phyloP scores from a whole-genome alignment of 116 monocot genomes.

The Zostera marina region DNA sequence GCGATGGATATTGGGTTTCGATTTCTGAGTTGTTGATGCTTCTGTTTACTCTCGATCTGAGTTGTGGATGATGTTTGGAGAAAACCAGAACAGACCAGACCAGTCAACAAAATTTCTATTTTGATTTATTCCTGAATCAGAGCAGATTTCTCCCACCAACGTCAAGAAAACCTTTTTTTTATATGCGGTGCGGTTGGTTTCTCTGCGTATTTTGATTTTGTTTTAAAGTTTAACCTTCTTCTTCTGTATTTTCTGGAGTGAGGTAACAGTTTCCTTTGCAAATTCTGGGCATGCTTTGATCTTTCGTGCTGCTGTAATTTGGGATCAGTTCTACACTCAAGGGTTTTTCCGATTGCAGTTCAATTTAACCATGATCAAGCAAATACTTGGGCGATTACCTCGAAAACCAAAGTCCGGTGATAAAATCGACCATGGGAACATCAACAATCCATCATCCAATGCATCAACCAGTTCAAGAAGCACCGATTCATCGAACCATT shows the following conservation, averaged over 20 bases:
- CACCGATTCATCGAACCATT: slow-evolving; percentile 9
- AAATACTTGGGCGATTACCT: slow-evolving; percentile 39
- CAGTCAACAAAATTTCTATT: too few relatives aligned
- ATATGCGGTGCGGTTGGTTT: too few relatives aligned
- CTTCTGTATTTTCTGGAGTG: not conserved
- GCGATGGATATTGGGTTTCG: not conserved
- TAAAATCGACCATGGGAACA: slow-evolving; percentile 8
- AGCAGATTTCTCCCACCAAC: too few relatives aligned
- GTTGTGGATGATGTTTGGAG: not conserved
- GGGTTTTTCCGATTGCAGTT: not conserved
- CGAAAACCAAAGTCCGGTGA: slow-evolving; percentile 35
- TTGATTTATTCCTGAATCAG: not conserved
- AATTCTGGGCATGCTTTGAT: not conserved
- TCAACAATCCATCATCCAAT: slow-evolving; percentile 2
- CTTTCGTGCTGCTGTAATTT: not conserved
- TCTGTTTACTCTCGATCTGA: not conserved
- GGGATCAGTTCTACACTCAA: not conserved
- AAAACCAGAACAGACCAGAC: not conserved
- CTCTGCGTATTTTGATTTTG: not conserved
- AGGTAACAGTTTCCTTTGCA: not conserved
- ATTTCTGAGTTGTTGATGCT: not conserved
- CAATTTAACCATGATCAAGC: slow-evolving; percentile 30
- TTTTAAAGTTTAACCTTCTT: too few relatives aligned
- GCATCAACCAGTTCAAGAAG: slow-evolving; percentile 17
- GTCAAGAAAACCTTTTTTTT: not conserved